Conservation (phyloP, 1,139 yeast genomes). For the Lodderomyces elongisporus region DNA sequence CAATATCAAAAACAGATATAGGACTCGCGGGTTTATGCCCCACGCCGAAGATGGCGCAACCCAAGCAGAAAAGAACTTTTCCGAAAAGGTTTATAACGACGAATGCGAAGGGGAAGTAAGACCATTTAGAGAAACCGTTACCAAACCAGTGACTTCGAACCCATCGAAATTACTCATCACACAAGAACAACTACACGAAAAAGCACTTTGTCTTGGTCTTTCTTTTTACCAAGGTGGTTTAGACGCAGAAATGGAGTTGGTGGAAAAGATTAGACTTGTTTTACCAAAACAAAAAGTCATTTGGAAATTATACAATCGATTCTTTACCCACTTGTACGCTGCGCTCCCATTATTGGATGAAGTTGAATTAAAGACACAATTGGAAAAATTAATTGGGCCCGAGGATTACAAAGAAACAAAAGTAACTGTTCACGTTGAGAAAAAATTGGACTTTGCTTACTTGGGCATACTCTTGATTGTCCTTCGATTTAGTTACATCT, state of each 20-base stretch:
- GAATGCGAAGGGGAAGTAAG: conserved; percentile 20
- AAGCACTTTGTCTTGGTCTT: conserved; percentile 26
- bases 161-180: conserved; percentile 1
- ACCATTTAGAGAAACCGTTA: conserved; percentile 16
- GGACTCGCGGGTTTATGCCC: conserved; percentile 4
- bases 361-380: conserved; percentile 16
- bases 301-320: conserved; percentile 44
- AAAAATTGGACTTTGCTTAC: conserved; percentile 28
- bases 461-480: conserved; percentile 26
- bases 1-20: conserved; percentile 9
- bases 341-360: conserved; percentile 48
- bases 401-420: conserved; percentile 12
- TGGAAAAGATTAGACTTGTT: conserved; percentile 32
- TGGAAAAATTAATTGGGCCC: conserved; percentile 22
- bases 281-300: conserved; percentile 40
- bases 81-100: conserved; percentile 13
- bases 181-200: conserved; percentile 15
- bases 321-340: conserved; percentile 41
- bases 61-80: conserved; percentile 10
- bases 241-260: conserved; percentile 24
- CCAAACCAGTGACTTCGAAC: conserved; percentile 3
- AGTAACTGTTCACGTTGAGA: conserved; percentile 20
- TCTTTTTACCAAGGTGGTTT: conserved; percentile 29
- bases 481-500: conserved; percentile 26
- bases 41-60: conserved; percentile 5